Evolutionary conservation across 1,284 basidiomycete genomes (phyloP).

Genomic region (Naganishia albida): DNA sequence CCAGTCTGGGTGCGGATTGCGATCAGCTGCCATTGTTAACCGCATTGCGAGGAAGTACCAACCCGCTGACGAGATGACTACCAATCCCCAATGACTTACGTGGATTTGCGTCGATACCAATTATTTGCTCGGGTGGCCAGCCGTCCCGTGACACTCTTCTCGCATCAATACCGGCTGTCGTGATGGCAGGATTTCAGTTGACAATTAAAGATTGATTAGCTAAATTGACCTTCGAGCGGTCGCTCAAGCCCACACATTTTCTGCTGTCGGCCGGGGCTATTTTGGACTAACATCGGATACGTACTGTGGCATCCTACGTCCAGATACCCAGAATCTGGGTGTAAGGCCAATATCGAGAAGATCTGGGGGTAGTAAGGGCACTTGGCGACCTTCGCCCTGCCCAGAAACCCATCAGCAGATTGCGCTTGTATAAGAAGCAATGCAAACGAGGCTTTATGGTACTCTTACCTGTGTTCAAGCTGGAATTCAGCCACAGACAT

Average conservation of each 20-base stretch:
- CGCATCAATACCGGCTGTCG: conserved; percentile 23
- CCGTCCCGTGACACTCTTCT: conserved; percentile 23
- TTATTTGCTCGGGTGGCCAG: conserved; percentile 12
- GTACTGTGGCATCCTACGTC: conserved; percentile 28
- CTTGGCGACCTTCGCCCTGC: conserved; percentile 7
- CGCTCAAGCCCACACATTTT: too few species aligned
- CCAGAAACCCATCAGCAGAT: background rate
- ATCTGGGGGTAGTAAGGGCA: conserved; percentile 4
- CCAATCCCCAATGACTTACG: conserved; percentile 5
- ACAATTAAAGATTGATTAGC: too few species aligned
- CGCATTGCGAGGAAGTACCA: too few species aligned
- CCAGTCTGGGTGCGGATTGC: conserved; percentile 18
- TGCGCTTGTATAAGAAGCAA: too few species aligned
- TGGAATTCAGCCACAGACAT: conserved; percentile 11
- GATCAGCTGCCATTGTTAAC: too few species aligned
- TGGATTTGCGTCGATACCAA: conserved; percentile 17
- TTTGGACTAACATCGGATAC: background rate
- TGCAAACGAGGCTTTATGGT: too few species aligned
- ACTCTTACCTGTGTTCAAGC: conserved; percentile 14
- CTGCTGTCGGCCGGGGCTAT: too few species aligned
- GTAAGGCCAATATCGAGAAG: background rate
- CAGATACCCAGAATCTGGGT: conserved; percentile 14
- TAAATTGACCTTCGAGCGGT: too few species aligned
- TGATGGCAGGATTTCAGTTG: background rate
- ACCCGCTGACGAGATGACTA: too few species aligned